A percentile compares a stretch with the other conserved stretches of the same genome.
Conservation (phyloP, 106 monocot genomes). For the Phalaenopsis aphrodite region DNA sequence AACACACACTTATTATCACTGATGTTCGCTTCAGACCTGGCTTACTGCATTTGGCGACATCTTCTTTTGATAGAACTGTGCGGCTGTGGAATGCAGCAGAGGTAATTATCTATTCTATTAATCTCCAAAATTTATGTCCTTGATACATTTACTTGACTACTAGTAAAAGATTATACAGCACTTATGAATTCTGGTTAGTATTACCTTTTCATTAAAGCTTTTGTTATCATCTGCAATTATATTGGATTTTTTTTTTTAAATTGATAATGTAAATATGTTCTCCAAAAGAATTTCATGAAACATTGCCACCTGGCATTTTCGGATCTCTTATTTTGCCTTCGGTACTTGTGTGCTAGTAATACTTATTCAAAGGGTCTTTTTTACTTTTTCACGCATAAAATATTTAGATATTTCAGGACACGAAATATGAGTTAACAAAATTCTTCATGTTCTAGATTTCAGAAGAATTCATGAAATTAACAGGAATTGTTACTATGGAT, state of each 20-base stretch:
- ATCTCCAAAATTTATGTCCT: not conserved
- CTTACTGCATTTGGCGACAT: conserved; percentile 70
- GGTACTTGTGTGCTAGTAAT: not conserved
- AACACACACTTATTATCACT: conserved; percentile 61
- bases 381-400: not conserved
- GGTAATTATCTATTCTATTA: conserved; percentile 25
- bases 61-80: conserved; percentile 82
- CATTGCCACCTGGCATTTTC: not conserved
- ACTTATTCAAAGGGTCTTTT: not conserved
- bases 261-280: not conserved
- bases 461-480: not conserved
- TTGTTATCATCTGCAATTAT: not conserved
- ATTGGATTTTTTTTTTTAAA: not conserved
- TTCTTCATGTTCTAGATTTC: not conserved
- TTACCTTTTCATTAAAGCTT: not conserved
- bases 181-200: too few species aligned
- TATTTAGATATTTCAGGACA: not conserved
- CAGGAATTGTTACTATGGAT: not conserved
- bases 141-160: not conserved
- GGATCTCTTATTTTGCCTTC: not conserved
- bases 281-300: not conserved
- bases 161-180: not conserved
- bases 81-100: conserved; percentile 79
- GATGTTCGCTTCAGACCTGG: conserved; percentile 77
- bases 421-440: not conserved